Conservation (phyloP, 2,329 filamentous ascomycete genomes). For the Nothopassalora personata region DNA sequence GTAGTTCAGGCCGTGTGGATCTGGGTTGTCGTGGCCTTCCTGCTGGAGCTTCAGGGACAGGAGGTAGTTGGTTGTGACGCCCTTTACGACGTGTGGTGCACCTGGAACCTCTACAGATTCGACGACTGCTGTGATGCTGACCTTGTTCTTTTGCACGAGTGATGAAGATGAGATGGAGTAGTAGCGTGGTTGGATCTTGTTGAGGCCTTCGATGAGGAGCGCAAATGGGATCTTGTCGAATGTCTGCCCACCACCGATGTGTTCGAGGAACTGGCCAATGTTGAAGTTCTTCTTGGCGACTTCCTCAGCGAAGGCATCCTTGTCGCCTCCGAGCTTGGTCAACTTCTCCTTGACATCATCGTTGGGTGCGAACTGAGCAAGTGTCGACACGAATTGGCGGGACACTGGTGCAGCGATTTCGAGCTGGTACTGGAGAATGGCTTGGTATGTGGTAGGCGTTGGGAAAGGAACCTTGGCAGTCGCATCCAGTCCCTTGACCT, state of each 20-base stretch:
- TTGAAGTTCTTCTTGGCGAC: constrained; percentile 78
- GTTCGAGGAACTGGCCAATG: constrained; percentile 76
- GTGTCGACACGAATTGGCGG: constrained; percentile 83
- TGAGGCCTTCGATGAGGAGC: constrained; percentile 84
- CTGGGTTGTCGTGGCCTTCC: constrained; percentile 75
- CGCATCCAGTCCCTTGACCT: constrained; percentile 84
- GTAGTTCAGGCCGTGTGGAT: constrained; percentile 80
- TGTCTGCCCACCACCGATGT: constrained; percentile 64
- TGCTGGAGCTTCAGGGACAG: constrained; percentile 95
- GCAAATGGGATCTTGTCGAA: constrained; percentile 91
- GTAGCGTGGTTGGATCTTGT: constrained; percentile 94
- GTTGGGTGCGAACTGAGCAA: constrained; percentile 83
- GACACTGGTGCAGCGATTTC: constrained; percentile 94
- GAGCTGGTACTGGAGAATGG: constrained; percentile 89
- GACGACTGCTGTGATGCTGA: constrained; percentile 91
- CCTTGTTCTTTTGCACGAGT: constrained; percentile 85
- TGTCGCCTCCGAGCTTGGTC: constrained; percentile 81
- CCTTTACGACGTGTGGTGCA: constrained; percentile 74
- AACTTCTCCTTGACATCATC: constrained; percentile 83
- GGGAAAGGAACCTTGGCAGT: constrained; percentile 98
- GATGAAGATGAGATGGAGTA: constrained; percentile 99
- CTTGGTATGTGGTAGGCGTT: constrained; percentile 92
- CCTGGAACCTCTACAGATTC: constrained; percentile 76
- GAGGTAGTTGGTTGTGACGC: constrained; percentile 95
- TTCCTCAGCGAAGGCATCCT: constrained; percentile 89